Evolutionary conservation across 177 flowering plant species (phyloP).

Genomic region (Telopea speciosissima): DNA sequence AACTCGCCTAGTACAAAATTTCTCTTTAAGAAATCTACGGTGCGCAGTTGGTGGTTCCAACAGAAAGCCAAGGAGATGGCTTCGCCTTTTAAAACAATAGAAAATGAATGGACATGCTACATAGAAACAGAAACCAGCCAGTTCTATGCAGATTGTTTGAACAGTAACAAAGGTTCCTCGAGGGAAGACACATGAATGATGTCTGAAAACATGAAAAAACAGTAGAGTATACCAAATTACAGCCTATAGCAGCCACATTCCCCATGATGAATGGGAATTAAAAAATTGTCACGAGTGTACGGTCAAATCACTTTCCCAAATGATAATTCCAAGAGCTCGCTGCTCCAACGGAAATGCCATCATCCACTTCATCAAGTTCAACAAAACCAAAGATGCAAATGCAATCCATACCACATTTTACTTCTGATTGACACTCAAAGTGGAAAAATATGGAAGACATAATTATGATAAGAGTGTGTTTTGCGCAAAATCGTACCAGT

Average conservation of each 20-base stretch:
- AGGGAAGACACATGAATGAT: neutral
- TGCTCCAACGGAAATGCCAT: neutral
- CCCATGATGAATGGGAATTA: neutral
- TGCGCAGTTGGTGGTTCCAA: neutral
- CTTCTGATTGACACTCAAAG: no score
- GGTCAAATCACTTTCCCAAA: neutral
- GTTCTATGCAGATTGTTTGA: neutral
- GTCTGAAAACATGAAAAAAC: neutral
- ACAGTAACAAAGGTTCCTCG: neutral
- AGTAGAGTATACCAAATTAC: neutral
- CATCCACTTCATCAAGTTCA: neutral
- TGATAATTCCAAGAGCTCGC: neutral
- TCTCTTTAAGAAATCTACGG: no score
- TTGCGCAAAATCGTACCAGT: constrained; percentile 29
- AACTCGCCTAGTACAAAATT: no score
- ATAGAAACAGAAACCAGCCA: neutral
- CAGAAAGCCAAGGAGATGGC: neutral
- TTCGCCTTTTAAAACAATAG: neutral
- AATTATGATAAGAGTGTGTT: neutral
- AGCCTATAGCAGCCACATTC: neutral
- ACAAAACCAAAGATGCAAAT: neutral
- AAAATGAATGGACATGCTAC: neutral
- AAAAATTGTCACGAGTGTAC: neutral
- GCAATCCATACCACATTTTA: neutral
- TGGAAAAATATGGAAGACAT: neutral